Evolutionary conservation across 768 basidiomycete genomes (phyloP), one percentile per base, ranked within the genome.

Genomic region (Terana coerulea): DNA sequence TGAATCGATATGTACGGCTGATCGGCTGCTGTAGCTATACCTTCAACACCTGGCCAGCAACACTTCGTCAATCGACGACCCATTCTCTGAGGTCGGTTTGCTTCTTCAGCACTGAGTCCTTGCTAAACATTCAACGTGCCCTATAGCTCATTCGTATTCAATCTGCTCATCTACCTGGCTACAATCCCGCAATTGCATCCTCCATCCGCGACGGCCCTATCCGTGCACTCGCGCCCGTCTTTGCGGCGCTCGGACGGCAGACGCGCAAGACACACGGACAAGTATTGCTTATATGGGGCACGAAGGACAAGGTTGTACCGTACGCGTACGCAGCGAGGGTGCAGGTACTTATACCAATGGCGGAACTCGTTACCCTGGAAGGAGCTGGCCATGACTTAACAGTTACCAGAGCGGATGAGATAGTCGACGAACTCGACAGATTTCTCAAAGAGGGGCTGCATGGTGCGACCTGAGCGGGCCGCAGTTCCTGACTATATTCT

Each of bases 141-240:
- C 8, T 37, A 25, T 55, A 86, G 81, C 83, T 90, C 49, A 81
- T 89, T 0, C 78, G 86, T n/a, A 69, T 88, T 11, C 88, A 90
- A 67, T 85, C 85, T 0, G 88, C 88, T 1, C 83, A 88, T 61
- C 74, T 90, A 5, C 78, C 83, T 0, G 80, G 88, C 3, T 90
- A 81, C 63, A 88, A 90, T 56, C 76, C 79, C 19, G 88, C 88
- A 0, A 69, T 90, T n/a, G 87, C 87, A 0, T 88, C 86, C 4
- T 86, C 82, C 3, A 70, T 90, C 22, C 77, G 87, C 29, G 78
- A 85, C 33, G 87, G 87, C 1, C 87, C 88, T 12, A 71, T 89
- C 25, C 80, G 86, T 33, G 84, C 85, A 4, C 77, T 83, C 49
- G 67, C 65, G 1, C 64, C 75, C 1, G 70, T 81, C 3, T 88